Conservation (phyloP, 495 filamentous ascomycete genomes). For the Penicilliopsis zonata region DNA sequence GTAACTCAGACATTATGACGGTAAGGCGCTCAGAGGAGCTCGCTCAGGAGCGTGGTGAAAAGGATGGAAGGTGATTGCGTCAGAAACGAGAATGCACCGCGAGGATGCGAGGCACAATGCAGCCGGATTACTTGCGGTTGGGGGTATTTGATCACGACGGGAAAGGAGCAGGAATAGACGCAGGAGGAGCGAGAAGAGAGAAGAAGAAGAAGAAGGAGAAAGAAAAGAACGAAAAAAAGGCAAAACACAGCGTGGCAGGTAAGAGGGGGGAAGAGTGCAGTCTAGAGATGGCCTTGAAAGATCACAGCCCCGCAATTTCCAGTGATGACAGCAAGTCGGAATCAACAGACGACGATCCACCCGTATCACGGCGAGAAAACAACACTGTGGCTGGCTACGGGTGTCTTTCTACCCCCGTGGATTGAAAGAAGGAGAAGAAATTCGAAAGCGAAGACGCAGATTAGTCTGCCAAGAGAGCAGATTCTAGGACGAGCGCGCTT, state of each 20-base stretch:
- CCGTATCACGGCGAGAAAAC: neutral
- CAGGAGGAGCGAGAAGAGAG: constrained; percentile 5
- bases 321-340: constrained; percentile 1
- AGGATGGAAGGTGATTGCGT: neutral
- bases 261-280: constrained; percentile 4
- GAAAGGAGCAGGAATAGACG: neutral
- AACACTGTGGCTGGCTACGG: no score
- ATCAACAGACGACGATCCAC: constrained; percentile 1
- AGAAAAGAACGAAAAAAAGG: neutral
- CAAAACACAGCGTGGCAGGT: neutral
- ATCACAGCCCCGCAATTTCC: constrained; percentile 4
- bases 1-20: constrained; percentile 57
- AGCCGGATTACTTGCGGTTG: neutral
- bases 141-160: neutral
- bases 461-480: neutral
- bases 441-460: no score
- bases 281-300: neutral
- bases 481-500: neutral
- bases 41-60: neutral
- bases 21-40: neutral
- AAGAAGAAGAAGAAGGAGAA: no score
- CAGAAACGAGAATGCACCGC: neutral
- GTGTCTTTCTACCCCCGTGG: no score
- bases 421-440: neutral
- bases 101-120: neutral